phyloP scores from a whole-genome alignment of 1,284 basidiomycete genomes.

The Fomitopsis palustris region DNA sequence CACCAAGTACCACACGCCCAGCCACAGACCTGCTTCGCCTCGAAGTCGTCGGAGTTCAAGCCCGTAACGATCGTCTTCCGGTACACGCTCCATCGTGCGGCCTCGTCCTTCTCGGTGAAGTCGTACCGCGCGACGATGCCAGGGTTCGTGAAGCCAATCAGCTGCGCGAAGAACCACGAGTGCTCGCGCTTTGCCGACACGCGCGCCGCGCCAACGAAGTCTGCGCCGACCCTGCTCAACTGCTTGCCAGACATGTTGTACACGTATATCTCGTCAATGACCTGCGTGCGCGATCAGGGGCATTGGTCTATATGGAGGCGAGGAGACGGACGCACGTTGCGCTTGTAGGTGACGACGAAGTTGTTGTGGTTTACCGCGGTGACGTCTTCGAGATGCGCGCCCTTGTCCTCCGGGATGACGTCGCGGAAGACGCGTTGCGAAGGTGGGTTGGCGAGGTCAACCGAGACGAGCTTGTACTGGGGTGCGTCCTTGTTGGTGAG shows the following conservation, averaged over 20 bases:
- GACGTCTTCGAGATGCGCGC: constrained; percentile 56
- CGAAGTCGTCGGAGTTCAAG: constrained; percentile 69
- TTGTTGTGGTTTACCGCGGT: constrained; percentile 54
- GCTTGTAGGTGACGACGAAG: constrained; percentile 67
- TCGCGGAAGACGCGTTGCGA: constrained; percentile 47
- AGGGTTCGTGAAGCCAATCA: constrained; percentile 75
- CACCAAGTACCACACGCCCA: background rate
- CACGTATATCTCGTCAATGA: constrained; percentile 81
- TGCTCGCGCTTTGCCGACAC: constrained; percentile 54
- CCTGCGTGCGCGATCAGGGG: constrained; percentile 35
- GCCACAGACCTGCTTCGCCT: constrained; percentile 54
- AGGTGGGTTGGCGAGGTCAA: constrained; percentile 54
- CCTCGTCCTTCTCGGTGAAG: constrained; percentile 41
- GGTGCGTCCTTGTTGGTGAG: constrained; percentile 67
- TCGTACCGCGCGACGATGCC: constrained; percentile 66
- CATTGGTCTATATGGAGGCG: background rate
- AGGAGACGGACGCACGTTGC: constrained; percentile 51
- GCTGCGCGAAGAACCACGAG: constrained; percentile 65
- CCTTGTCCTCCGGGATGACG: constrained; percentile 70
- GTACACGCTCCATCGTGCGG: constrained; percentile 57
- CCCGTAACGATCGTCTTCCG: constrained; percentile 62
- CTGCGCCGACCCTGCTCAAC: constrained; percentile 55
- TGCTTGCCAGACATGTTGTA: constrained; percentile 60
- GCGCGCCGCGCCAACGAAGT: constrained; percentile 70
- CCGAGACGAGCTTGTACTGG: constrained; percentile 62